Percentiles rank a stretch among this genome's conserved stretches.
Conservation (phyloP, 1,284 basidiomycete species). For the Caloboletus inedulis region DNA sequence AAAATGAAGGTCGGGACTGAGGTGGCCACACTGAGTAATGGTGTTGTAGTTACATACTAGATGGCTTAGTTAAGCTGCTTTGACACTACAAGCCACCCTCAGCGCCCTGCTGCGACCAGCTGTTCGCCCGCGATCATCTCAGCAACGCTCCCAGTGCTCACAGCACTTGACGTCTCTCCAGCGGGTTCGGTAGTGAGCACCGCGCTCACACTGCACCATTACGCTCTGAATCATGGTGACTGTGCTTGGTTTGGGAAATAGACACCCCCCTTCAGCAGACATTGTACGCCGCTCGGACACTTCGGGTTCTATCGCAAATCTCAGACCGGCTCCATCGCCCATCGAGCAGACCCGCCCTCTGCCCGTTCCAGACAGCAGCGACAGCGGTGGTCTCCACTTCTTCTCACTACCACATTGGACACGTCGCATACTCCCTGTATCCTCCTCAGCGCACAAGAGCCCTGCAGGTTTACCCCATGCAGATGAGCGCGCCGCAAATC, state of each 20-base stretch:
- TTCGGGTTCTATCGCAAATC: conserved; percentile 8
- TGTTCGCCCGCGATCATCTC: not conserved
- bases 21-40: too few relatives aligned
- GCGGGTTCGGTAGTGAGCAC: not conserved
- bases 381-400: conserved; percentile 43
- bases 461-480: conserved; percentile 19
- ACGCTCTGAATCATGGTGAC: conserved; percentile 35
- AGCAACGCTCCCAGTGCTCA: conserved; percentile 1
- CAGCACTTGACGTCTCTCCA: conserved; percentile 7
- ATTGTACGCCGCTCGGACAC: conserved; percentile 12
- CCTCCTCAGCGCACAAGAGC: conserved; percentile 27
- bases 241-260: conserved; percentile 33
- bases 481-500: conserved; percentile 32
- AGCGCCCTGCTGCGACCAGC: not conserved
- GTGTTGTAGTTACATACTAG: not conserved
- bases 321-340: conserved; percentile 5
- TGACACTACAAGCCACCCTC: not conserved
- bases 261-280: conserved; percentile 21
- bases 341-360: conserved; percentile 2
- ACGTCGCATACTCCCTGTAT: conserved; percentile 42
- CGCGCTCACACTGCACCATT: not conserved
- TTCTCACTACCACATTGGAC: conserved; percentile 66
- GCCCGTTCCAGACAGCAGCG: not conserved
- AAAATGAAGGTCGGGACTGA: too few relatives aligned
- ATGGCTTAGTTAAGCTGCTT: conserved; percentile 20